Conservation (phyloP, 768 basidiomycete species). For the Mycena rebaudengoi region DNA sequence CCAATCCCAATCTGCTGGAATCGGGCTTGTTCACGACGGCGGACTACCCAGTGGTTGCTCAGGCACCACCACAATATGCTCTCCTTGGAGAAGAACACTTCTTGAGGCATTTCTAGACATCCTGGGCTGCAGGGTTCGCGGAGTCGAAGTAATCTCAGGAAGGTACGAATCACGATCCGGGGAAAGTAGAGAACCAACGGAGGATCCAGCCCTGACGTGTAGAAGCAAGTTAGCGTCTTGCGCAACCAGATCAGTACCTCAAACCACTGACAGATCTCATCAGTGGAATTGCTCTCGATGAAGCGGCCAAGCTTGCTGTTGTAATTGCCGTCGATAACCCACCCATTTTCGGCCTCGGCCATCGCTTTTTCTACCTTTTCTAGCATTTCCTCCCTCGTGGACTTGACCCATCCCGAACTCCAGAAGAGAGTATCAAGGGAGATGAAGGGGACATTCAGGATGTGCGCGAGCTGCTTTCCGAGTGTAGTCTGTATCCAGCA, state of each 20-base stretch:
- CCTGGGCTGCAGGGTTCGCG: conserved; percentile 54
- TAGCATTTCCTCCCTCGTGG: conserved; percentile 31
- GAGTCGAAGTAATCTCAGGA: conserved; percentile 52
- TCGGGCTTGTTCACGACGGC: conserved; percentile 33
- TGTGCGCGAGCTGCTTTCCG: conserved; percentile 42
- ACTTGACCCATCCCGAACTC: conserved; percentile 45
- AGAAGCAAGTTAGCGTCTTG: not conserved
- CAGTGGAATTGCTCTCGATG: conserved; percentile 51
- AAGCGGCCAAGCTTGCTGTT: conserved; percentile 36
- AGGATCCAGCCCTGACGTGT: conserved; percentile 69
- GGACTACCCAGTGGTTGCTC: conserved; percentile 45
- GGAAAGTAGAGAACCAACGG: conserved; percentile 70
- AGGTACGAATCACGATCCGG: conserved; percentile 61
- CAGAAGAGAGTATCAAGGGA: conserved; percentile 47
- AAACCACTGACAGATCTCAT: conserved; percentile 58
- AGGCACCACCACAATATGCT: conserved; percentile 65
- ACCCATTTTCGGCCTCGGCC: conserved; percentile 45
- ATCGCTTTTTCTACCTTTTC: conserved; percentile 39
- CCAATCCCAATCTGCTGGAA: conserved; percentile 45
- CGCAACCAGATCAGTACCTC: not conserved
- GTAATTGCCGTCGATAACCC: conserved; percentile 66
- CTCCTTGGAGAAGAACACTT: conserved; percentile 54
- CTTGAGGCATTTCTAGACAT: conserved; percentile 51
- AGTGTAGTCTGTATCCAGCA: conserved; percentile 46
- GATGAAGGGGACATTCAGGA: conserved; percentile 46